A percentile compares a stretch with the other conserved stretches of the same genome.
Evolutionary conservation across 345 rosid species (phyloP).

Genomic region (Populus tremula): DNA sequence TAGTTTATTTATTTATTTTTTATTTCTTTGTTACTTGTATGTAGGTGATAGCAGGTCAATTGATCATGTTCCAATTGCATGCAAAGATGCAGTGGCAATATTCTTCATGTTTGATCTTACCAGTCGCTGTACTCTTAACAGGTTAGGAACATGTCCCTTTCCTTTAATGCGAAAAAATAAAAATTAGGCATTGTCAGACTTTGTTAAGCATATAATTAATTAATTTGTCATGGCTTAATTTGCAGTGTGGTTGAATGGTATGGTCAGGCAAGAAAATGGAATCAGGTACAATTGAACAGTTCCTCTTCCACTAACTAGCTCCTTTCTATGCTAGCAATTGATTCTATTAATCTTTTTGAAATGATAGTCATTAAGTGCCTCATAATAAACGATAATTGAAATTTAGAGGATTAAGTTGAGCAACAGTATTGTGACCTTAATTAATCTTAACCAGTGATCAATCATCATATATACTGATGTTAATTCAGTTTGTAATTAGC

Average conservation of each 20-base stretch:
- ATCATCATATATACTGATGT: background rate
- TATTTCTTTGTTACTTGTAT: background rate
- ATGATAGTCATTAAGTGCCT: background rate
- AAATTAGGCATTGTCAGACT: background rate
- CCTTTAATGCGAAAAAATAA: background rate
- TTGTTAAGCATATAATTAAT: background rate
- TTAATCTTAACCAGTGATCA: background rate
- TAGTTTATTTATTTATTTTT: background rate
- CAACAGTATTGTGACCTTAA: background rate
- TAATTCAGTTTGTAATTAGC: background rate
- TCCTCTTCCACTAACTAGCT: background rate
- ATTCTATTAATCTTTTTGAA: background rate
- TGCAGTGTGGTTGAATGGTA: conserved; percentile 85
- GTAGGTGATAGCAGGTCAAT: conserved; percentile 64
- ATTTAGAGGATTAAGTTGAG: background rate
- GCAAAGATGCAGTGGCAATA: conserved; percentile 95
- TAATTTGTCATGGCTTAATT: conserved; percentile 5
- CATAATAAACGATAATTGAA: background rate
- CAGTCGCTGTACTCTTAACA: conserved; percentile 87
- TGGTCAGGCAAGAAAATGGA: conserved; percentile 88
- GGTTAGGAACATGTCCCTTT: conserved; percentile 32
- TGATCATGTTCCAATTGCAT: conserved; percentile 85
- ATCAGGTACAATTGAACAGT: conserved; percentile 49
- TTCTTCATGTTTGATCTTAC: conserved; percentile 98
- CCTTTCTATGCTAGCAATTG: background rate